A percentile compares a stretch with the other conserved stretches of the same genome.
Conservation (phyloP, 306 rosid genomes). For the Vigna angularis region DNA sequence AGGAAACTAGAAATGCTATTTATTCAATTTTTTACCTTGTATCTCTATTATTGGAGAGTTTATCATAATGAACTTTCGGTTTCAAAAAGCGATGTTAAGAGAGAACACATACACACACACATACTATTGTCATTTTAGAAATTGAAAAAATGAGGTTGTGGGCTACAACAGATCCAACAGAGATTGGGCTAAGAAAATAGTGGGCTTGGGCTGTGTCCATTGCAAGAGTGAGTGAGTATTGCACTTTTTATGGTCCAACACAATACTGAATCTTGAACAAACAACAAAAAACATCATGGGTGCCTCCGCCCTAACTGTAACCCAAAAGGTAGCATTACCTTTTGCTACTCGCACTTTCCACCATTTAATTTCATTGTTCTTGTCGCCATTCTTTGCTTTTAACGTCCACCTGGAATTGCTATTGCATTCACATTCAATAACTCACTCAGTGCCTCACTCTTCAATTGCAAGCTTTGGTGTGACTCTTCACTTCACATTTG, state of each 20-base stretch:
- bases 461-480: not conserved
- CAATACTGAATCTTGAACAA: not conserved
- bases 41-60: too few relatives aligned
- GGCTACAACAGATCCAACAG: not conserved
- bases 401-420: not conserved
- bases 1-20: too few relatives aligned
- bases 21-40: too few relatives aligned
- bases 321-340: not conserved
- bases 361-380: not conserved
- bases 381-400: constrained; percentile 2
- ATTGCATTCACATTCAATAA: not conserved
- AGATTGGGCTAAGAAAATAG: not conserved
- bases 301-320: constrained; percentile 28
- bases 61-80: too few relatives aligned
- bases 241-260: not conserved
- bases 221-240: not conserved
- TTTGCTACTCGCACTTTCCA: not conserved
- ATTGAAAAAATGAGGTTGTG: not conserved
- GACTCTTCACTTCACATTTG: not conserved
- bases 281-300: constrained; percentile 5
- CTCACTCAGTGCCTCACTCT: not conserved
- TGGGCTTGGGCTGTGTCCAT: not conserved
- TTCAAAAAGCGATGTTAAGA: too few relatives aligned
- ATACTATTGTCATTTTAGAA: too few relatives aligned
- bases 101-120: too few relatives aligned